Conservation (phyloP, 2,329 filamentous ascomycete species). For the Penicillium italicum region DNA sequence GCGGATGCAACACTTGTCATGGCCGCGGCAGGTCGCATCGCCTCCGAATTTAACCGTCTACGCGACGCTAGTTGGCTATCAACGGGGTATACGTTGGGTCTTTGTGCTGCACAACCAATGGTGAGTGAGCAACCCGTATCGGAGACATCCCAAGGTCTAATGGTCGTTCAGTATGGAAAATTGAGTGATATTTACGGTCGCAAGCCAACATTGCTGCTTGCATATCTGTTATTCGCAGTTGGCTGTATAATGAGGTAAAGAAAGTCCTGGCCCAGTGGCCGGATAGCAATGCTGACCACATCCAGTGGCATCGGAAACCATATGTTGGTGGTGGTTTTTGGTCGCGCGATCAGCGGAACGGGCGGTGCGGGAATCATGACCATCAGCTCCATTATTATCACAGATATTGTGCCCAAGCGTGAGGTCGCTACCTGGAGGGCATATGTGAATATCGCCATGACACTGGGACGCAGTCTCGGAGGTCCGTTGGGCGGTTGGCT, state of each 20-base stretch:
- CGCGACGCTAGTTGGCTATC: conserved; percentile 58
- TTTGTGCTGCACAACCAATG: conserved; percentile 52
- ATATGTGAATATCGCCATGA: conserved; percentile 52
- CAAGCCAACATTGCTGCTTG: conserved; percentile 48
- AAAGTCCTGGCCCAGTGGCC: not conserved
- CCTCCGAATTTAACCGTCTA: conserved; percentile 58
- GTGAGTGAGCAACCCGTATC: conserved; percentile 32
- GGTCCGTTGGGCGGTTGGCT: conserved; percentile 59
- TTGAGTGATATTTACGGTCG: conserved; percentile 58
- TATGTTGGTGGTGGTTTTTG: conserved; percentile 42
- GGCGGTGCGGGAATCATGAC: conserved; percentile 46
- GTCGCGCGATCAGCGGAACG: conserved; percentile 42
- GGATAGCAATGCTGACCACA: not conserved
- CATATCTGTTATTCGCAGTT: conserved; percentile 51
- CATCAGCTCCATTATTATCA: conserved; percentile 48
- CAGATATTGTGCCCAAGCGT: conserved; percentile 48
- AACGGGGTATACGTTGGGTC: conserved; percentile 51
- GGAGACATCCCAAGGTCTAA: conserved; percentile 7
- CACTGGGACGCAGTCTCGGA: conserved; percentile 49
- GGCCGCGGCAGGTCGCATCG: conserved; percentile 61
- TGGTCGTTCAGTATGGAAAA: conserved; percentile 49
- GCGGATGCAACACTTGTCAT: conserved; percentile 63
- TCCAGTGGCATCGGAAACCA: conserved; percentile 36
- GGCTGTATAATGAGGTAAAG: conserved; percentile 42
- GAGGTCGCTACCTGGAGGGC: conserved; percentile 49